Base-by-base conservation (phyloP, 257 asterid genomes). In the Nyctanthes arbortristis region DNA sequence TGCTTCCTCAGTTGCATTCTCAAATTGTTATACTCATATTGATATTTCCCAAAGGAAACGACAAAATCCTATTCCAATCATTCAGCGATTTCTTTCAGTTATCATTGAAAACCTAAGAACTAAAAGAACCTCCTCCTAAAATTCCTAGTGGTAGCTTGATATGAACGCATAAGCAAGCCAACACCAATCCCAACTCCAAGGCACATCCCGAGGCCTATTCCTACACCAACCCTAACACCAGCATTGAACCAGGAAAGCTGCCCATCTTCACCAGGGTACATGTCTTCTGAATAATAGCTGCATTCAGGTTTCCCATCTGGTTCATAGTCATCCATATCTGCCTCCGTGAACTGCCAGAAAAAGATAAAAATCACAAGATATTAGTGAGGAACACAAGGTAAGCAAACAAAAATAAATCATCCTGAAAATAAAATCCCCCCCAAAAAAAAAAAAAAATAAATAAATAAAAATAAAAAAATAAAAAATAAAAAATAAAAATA, bases 141-240 rank as follows among this genome's bases (percentile, higher is more conserved):
- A 74, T 52, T 82, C 36, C 84, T 69, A 3, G 87, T 79, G 4
- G 86, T 84, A 47, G 84, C 79, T 72, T 81, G 84, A 75, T 86
- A 86, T 1, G 88, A 79, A 30, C 82, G 77, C 80, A 86, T 70
- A 8, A 86, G 87, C 22, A 81, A 75, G 52, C 88, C 89, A 58
- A 81, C 88, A 45, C 89, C 84, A 8, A 87, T 79, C 36, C 90
- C 88, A 1, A 82, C 86, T 25, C 89, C 92, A 32, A 86, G 77
- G 79, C 89, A 86, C 82, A 86, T 81, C 30, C 88, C 89, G 25
- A 86, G 84, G 63, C 89, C 83, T 63, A 86, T 86, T 32, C 89
- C 87, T 1, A 86, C 88, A 7, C 92, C 92, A 65, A 86, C 89
- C 30, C 86, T 72, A 37, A 86, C 88, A 35, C 92, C 92, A 18